These are phyloP conservation scores for Podospora comata DNA, from an alignment of 495 filamentous ascomycete genomes.

Conservation along the genomic window DNA sequence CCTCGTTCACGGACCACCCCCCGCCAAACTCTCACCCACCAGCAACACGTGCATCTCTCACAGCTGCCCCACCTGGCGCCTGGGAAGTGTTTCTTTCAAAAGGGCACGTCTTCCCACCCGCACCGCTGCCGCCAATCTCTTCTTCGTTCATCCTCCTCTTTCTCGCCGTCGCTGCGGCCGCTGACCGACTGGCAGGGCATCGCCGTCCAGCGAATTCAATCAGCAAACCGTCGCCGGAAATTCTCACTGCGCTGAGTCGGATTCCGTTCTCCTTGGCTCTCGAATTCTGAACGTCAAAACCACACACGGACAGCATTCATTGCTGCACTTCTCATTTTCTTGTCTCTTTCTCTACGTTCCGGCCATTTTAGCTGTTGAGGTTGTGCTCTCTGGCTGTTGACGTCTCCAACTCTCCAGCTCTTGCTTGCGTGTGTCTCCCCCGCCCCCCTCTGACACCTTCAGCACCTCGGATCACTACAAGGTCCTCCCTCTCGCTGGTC, in stretches of 20 bases:
- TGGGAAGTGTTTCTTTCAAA: constrained; percentile 30
- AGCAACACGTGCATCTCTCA: constrained; percentile 10
- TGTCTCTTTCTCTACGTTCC: not conserved
- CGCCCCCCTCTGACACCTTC: not conserved
- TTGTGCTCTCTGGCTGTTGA: too few species aligned
- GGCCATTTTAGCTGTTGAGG: not conserved
- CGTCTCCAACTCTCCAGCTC: not conserved
- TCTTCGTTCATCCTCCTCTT: constrained; percentile 17
- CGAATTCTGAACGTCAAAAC: constrained; percentile 8
- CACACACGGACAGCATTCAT: not conserved
- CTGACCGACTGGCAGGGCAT: not conserved
- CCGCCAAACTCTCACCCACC: not conserved
- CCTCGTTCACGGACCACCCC: constrained; percentile 11
- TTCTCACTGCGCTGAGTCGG: not conserved
- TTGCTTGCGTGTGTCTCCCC: not conserved
- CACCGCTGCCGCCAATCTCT: constrained; percentile 13
- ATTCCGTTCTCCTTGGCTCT: constrained; percentile 10
- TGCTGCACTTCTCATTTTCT: not conserved
- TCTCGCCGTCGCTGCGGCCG: not conserved
- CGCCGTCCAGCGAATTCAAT: not conserved
- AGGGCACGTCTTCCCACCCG: constrained; percentile 26
- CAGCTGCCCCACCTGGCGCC: constrained; percentile 20
- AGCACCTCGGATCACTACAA: not conserved
- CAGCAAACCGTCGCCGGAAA: not conserved
- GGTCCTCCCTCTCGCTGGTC: not conserved